Percentiles rank a stretch among this genome's conserved stretches.
Evolutionary conservation across 2,329 filamentous ascomycete species (phyloP).

Genomic region (Rhynchosporium agropyri): DNA sequence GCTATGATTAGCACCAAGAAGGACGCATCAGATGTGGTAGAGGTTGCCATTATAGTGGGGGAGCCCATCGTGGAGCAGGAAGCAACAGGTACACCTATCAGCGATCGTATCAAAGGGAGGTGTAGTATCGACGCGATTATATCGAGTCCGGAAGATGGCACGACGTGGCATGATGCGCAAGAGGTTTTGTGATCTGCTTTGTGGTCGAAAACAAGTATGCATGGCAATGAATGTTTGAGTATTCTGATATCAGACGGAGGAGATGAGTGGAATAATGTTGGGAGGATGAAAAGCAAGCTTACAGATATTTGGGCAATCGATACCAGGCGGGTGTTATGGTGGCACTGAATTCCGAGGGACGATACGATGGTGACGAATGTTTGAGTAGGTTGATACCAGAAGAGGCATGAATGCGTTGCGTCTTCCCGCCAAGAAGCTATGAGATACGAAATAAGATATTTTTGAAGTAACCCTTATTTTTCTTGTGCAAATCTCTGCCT

Average conservation of each 20-base stretch:
- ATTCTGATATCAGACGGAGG: background rate
- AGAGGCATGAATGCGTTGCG: background rate
- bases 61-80: conserved; percentile 25
- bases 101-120: conserved; percentile 34
- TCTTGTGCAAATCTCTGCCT: too few relatives aligned
- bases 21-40: background rate
- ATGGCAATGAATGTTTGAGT: background rate
- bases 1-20: background rate
- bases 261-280: background rate
- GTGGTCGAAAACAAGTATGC: background rate
- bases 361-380: too few relatives aligned
- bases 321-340: too few relatives aligned
- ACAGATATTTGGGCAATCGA: too few relatives aligned
- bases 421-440: background rate
- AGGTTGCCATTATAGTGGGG: conserved; percentile 18
- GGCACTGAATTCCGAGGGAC: too few relatives aligned
- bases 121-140: conserved; percentile 37
- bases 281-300: too few relatives aligned
- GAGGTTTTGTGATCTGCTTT: conserved; percentile 24
- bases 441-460: conserved; percentile 5
- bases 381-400: too few relatives aligned
- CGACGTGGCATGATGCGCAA: conserved; percentile 34
- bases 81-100: conserved; percentile 28
- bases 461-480: background rate
- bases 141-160: conserved; percentile 26